Base-by-base conservation (phyloP, 805 yeast species). In the Sugiyamaella marilandica region DNA sequence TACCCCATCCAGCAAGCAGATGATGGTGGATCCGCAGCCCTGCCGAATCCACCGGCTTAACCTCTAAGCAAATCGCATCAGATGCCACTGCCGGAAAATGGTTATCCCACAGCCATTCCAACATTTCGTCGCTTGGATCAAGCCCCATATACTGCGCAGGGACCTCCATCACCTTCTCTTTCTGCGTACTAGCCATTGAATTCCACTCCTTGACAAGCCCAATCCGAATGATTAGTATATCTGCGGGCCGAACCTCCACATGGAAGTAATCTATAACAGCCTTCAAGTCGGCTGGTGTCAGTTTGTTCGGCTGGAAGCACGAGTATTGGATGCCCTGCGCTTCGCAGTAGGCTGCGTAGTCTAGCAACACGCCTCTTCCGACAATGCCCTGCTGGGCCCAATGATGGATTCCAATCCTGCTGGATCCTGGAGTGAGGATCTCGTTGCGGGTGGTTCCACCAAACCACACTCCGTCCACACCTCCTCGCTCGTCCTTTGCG, bases 1-100 rank as follows among this genome's bases (percentile, higher is more conserved):
- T 58, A 16, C 72, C 72, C 72, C 72, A 69, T 36, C 72, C 65
- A 5, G 69, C 61, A 16, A 65, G 52, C 24, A 63, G 35, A 32
- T 43, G 47, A 14, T 55, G 51, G 37, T 58, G 62, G 9, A 53
- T 26, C 34, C 43, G 11, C 18, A 55, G 50, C 13, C 35, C 41
- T 2, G 32, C 35, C 54, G 54, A 2, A 68, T 41, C 52, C n/a
- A 43, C 19, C 11, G 55, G 69, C 58, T 55, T 59, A 5, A 60
- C 61, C 45, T 65, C 69, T 16, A 64, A 59, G 21, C 62, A 56
- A 11, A 65, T 59, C 13, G 65, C 56, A 50, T 65, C 69, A 8
- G 64, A 56, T 18, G 68, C 70, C 16, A 66, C 62, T n/a, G 63
- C 64, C 18, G 64, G 45, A 50, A 65, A 66, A 46, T 66, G 65